phyloP scores from a whole-genome alignment of 495 filamentous ascomycete genomes.

The Tuber magnatum region DNA sequence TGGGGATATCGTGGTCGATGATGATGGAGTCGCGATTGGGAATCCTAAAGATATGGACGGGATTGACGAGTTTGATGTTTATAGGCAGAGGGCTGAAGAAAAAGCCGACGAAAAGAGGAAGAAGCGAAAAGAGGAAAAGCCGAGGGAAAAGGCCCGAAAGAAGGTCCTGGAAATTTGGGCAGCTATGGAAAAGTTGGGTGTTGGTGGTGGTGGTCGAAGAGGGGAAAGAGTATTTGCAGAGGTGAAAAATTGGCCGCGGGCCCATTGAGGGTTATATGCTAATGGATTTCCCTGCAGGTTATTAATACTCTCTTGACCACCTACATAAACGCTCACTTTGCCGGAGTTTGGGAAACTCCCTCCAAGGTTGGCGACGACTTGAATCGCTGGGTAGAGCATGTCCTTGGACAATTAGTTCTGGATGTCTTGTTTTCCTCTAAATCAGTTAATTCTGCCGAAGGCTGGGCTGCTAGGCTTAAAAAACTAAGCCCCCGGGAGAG shows the following conservation, averaged over 20 bases:
- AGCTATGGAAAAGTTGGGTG: slow-evolving; percentile 37
- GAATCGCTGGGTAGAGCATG: slow-evolving; percentile 37
- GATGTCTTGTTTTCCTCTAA: slow-evolving; percentile 39
- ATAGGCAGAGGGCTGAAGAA: slow-evolving; percentile 26
- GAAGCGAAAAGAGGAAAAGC: slow-evolving; percentile 19
- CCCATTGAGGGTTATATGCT: not conserved
- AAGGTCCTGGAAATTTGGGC: slow-evolving; percentile 38
- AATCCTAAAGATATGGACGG: slow-evolving; percentile 29
- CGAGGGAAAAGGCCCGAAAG: slow-evolving; percentile 33
- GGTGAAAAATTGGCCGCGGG: slow-evolving; percentile 11
- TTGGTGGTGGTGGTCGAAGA: slow-evolving; percentile 38
- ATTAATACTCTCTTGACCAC: slow-evolving; percentile 38
- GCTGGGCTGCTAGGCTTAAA: slow-evolving; percentile 31
- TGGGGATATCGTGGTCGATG: slow-evolving; percentile 38
- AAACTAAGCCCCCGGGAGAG: slow-evolving; percentile 40
- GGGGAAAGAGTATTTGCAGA: slow-evolving; percentile 41
- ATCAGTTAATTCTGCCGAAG: slow-evolving; percentile 23
- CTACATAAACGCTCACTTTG: slow-evolving; percentile 37
- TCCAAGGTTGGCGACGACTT: slow-evolving; percentile 29
- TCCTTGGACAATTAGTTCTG: slow-evolving; percentile 34
- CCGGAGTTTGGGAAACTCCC: slow-evolving; percentile 29
- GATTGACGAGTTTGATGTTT: slow-evolving; percentile 25
- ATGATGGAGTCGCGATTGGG: slow-evolving; percentile 24
- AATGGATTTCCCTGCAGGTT: slow-evolving; percentile 11
- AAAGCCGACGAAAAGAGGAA: slow-evolving; percentile 13